Percentiles rank a stretch among this genome's conserved stretches.
phyloP scores from a whole-genome alignment of 1,284 basidiomycete genomes.

The Phylloporus sp. region DNA sequence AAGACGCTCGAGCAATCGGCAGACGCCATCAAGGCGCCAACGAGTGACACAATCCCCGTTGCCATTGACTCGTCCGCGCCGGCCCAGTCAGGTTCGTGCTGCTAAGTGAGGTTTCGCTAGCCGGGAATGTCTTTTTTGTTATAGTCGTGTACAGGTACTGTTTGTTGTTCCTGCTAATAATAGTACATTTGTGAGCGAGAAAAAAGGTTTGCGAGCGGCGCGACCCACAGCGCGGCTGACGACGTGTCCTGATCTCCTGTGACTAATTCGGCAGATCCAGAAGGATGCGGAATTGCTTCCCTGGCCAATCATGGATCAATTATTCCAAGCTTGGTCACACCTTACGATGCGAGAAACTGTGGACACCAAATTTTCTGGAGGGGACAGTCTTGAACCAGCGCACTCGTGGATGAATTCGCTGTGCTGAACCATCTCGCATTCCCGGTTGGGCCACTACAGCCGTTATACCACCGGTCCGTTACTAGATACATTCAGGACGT shows the following conservation, averaged over 20 bases:
- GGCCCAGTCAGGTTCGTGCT: slow-evolving; percentile 45
- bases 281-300: slow-evolving; percentile 89
- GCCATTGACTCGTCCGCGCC: slow-evolving; percentile 51
- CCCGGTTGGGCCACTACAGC: slow-evolving; percentile 81
- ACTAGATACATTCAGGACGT: no score
- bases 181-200: slow-evolving; percentile 9
- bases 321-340: slow-evolving; percentile 70
- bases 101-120: slow-evolving; percentile 38
- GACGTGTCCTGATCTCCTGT: slow-evolving; percentile 81
- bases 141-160: slow-evolving; percentile 25
- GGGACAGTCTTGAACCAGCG: slow-evolving; percentile 89
- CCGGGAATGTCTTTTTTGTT: slow-evolving; percentile 4
- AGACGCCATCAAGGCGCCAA: slow-evolving; percentile 69
- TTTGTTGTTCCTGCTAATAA: slow-evolving; percentile 31
- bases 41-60: slow-evolving; percentile 79
- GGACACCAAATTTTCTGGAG: slow-evolving; percentile 90
- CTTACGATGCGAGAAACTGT: slow-evolving; percentile 66
- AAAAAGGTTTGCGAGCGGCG: slow-evolving; percentile 77
- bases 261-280: slow-evolving; percentile 86
- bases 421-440: slow-evolving; percentile 72
- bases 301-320: slow-evolving; percentile 80
- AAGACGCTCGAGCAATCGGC: slow-evolving; percentile 84
- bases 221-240: slow-evolving; percentile 80
- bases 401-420: slow-evolving; percentile 67
- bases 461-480: slow-evolving; percentile 55